These are phyloP conservation scores for Aspergillus fumigatiaffinis DNA, from an alignment of 2,329 filamentous ascomycete genomes.

Conservation along the genomic window DNA sequence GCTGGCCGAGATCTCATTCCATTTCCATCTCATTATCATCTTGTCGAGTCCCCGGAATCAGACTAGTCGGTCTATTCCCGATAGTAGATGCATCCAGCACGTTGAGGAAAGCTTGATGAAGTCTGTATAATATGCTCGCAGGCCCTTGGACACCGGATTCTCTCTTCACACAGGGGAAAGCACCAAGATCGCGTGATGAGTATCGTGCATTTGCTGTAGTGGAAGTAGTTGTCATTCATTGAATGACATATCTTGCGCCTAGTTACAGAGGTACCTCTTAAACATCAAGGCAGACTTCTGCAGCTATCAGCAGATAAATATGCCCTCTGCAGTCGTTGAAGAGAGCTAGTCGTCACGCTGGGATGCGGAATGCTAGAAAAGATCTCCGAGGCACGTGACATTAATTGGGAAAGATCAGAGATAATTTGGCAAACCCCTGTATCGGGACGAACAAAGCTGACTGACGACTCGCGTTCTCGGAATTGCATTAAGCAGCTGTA, in stretches of 20 bases:
- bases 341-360: too few relatives aligned
- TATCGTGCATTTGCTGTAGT: neutral
- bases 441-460: too few relatives aligned
- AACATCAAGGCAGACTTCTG: neutral
- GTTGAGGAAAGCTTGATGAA: neutral
- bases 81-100: neutral
- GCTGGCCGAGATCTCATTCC: neutral
- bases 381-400: neutral
- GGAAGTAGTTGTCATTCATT: neutral
- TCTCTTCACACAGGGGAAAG: neutral
- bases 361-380: neutral
- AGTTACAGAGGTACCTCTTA: neutral
- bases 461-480: neutral
- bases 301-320: neutral
- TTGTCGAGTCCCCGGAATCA: slow-evolving; percentile 1
- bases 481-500: neutral
- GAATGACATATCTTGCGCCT: neutral
- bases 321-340: neutral
- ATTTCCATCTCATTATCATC: neutral
- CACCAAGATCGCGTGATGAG: neutral
- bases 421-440: too few relatives aligned
- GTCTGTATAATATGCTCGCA: neutral
- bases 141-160: neutral
- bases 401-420: neutral
- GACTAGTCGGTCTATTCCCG: neutral